Conservation (phyloP, 176 grass and related monocot genomes). For the Oryza glaberrima region DNA sequence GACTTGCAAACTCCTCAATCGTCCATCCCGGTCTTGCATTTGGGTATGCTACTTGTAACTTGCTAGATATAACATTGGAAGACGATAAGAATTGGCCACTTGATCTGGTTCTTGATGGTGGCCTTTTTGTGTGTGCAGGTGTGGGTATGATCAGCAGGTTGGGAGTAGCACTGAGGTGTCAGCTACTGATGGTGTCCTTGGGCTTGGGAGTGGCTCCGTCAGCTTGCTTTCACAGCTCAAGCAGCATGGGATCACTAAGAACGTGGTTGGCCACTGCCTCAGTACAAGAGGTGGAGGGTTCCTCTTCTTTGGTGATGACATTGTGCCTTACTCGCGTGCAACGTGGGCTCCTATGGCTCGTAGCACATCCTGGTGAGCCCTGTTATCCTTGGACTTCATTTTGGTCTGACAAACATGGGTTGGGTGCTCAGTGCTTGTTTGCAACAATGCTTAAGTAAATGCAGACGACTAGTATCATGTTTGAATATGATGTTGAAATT, state of each 20-base stretch:
- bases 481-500: not conserved
- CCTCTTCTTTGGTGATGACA: constrained; percentile 93
- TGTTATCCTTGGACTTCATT: constrained; percentile 24
- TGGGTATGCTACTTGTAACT: constrained; percentile 55
- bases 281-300: constrained; percentile 77
- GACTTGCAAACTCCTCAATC: constrained; percentile 66
- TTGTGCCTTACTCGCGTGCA: constrained; percentile 67
- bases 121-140: constrained; percentile 53
- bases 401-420: not conserved
- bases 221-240: constrained; percentile 89
- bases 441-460: not conserved
- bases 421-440: not conserved
- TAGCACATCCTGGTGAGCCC: constrained; percentile 52
- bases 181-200: constrained; percentile 78
- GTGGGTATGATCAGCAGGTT: constrained; percentile 85
- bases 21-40: constrained; percentile 70
- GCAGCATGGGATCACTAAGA: constrained; percentile 78
- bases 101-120: constrained; percentile 9
- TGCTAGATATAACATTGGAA: constrained; percentile 3
- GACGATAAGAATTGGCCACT: not conserved
- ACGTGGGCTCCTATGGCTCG: constrained; percentile 76
- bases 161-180: constrained; percentile 41
- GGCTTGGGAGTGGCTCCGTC: constrained; percentile 74
- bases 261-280: constrained; percentile 93
- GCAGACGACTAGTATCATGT: not conserved